Evolutionary conservation across 2,329 filamentous ascomycete genomes (phyloP).

Genomic region (Golovinomyces cichoracearum): DNA sequence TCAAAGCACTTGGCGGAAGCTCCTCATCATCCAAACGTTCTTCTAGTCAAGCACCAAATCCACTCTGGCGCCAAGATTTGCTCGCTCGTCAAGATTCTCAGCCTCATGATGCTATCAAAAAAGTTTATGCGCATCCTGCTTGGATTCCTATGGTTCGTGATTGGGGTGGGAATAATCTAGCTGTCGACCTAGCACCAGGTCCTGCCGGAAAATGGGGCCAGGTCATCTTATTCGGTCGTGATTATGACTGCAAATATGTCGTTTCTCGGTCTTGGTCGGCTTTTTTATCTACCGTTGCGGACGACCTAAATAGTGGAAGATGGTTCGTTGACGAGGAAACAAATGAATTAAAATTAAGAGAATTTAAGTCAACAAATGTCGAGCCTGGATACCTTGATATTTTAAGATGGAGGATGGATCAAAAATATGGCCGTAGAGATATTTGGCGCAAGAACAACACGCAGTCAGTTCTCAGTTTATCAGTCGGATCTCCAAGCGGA

Average conservation of each 20-base stretch:
- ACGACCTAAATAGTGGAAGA: slow-evolving; percentile 73
- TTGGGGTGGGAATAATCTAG: slow-evolving; percentile 96
- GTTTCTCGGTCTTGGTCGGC: slow-evolving; percentile 75
- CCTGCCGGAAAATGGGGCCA: slow-evolving; percentile 84
- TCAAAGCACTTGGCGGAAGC: slow-evolving; percentile 45
- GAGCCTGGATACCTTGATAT: slow-evolving; percentile 91
- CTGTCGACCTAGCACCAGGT: slow-evolving; percentile 74
- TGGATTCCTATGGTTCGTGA: slow-evolving; percentile 94
- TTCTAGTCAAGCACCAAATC: slow-evolving; percentile 25
- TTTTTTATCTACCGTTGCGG: slow-evolving; percentile 65
- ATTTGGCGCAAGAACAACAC: slow-evolving; percentile 24
- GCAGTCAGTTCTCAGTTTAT: slow-evolving; percentile 21
- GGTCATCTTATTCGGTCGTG: slow-evolving; percentile 83
- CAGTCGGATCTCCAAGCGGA: slow-evolving; percentile 16
- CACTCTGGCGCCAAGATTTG: slow-evolving; percentile 64
- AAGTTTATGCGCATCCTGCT: slow-evolving; percentile 71
- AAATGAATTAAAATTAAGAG: slow-evolving; percentile 69
- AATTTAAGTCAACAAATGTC: slow-evolving; percentile 70
- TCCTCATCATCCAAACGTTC: slow-evolving; percentile 42
- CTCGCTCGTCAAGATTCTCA: slow-evolving; percentile 66
- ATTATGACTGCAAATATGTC: slow-evolving; percentile 97
- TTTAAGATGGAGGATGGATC: slow-evolving; percentile 78
- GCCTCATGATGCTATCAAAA: slow-evolving; percentile 64
- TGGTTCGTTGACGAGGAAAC: slow-evolving; percentile 82
- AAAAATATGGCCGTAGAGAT: slow-evolving; percentile 50